A percentile compares a stretch with the other conserved stretches of the same genome.
Conservation (phyloP, 2,329 filamentous ascomycete genomes). For the Hirsutella minnesotensis region DNA sequence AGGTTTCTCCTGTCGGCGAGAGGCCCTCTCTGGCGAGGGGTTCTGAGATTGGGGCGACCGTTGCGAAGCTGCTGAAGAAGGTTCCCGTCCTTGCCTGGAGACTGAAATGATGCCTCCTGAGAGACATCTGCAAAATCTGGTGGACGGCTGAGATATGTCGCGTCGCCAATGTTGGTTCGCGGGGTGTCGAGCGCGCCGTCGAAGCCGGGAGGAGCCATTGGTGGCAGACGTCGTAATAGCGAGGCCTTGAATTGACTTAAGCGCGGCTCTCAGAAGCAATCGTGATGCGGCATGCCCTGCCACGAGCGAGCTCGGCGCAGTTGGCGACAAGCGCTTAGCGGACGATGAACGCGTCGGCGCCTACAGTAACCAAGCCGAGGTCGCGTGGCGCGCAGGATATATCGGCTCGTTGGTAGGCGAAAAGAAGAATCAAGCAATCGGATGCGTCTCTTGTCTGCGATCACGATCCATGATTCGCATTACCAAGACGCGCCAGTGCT, state of each 20-base stretch:
- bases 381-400: not conserved
- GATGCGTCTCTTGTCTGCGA: not conserved
- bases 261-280: not conserved
- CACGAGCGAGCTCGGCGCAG: not conserved
- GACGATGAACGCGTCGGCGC: not conserved
- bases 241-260: not conserved
- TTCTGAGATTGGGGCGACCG: conserved; percentile 52
- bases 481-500: not conserved
- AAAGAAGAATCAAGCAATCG: not conserved
- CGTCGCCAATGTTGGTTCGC: conserved; percentile 72
- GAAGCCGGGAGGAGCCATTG: conserved; percentile 54
- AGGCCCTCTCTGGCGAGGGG: conserved; percentile 60
- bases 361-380: not conserved
- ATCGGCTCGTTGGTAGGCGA: not conserved
- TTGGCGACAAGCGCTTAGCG: not conserved
- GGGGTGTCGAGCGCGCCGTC: conserved; percentile 67
- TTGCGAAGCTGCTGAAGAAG: conserved; percentile 65
- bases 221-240: conserved; percentile 7
- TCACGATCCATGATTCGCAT: not conserved
- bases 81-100: conserved; percentile 57
- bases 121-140: conserved; percentile 68
- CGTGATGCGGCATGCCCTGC: not conserved
- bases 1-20: conserved; percentile 63
- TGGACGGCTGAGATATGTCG: conserved; percentile 61
- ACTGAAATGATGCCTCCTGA: conserved; percentile 77